These are phyloP conservation scores for Xylaria curta DNA, from an alignment of 495 filamentous ascomycete genomes.

Conservation along the genomic window DNA sequence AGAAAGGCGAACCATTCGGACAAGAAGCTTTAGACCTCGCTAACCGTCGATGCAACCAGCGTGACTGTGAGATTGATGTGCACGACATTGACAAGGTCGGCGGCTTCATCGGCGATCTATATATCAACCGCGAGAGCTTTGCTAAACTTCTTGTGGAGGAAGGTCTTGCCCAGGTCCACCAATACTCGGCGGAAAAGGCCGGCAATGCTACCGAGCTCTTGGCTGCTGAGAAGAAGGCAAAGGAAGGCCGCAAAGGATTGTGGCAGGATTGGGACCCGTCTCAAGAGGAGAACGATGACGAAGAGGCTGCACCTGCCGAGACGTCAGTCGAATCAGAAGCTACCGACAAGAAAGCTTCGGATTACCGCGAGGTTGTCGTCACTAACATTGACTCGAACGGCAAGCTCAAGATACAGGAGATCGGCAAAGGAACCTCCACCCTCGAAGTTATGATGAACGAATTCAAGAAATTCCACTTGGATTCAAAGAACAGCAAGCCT, in stretches of 20 bases:
- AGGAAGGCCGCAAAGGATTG: slow-evolving; percentile 82
- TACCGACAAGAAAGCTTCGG: slow-evolving; percentile 67
- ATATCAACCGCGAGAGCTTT: slow-evolving; percentile 94
- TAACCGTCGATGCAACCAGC: slow-evolving; percentile 85
- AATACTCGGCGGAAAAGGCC: slow-evolving; percentile 94
- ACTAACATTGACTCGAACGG: slow-evolving; percentile 82
- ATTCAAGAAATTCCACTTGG: slow-evolving; percentile 86
- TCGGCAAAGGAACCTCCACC: slow-evolving; percentile 80
- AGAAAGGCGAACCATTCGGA: slow-evolving; percentile 91
- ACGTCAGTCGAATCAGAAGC: slow-evolving; percentile 53
- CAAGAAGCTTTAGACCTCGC: slow-evolving; percentile 93
- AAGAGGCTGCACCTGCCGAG: slow-evolving; percentile 56
- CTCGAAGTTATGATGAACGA: slow-evolving; percentile 85
- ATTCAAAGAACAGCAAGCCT: slow-evolving; percentile 70
- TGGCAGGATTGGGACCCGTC: slow-evolving; percentile 95
- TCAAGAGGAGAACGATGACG: slow-evolving; percentile 68
- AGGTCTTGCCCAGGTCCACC: slow-evolving; percentile 87
- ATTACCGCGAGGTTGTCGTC: slow-evolving; percentile 92
- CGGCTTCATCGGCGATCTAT: slow-evolving; percentile 95
- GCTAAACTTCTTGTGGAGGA: slow-evolving; percentile 94
- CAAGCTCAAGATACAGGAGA: slow-evolving; percentile 84
- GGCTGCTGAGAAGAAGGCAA: slow-evolving; percentile 86
- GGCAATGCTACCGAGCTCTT: slow-evolving; percentile 86
- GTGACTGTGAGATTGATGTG: slow-evolving; percentile 95
- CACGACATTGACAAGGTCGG: slow-evolving; percentile 95